A percentile compares a stretch with the other conserved stretches of the same genome.
These are phyloP conservation scores for Pleurotus citrinopileatus DNA, from an alignment of 768 basidiomycete species.

Conservation along the genomic window DNA sequence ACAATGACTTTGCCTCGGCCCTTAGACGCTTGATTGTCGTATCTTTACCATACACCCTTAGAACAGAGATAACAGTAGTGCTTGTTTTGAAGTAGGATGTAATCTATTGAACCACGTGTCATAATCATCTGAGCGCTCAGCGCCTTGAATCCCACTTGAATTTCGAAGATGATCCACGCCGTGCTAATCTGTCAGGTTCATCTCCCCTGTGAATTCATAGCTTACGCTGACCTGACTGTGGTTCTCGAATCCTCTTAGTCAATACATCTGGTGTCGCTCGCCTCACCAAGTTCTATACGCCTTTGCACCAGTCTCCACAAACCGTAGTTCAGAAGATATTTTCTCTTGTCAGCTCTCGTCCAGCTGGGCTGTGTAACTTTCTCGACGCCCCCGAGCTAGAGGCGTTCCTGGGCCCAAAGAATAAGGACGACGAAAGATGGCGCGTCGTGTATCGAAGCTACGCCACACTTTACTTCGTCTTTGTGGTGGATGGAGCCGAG, in stretches of 20 bases:
- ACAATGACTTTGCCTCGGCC: too few species aligned
- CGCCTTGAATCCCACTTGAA: neutral
- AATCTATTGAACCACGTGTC: neutral
- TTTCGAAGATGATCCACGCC: constrained; percentile 68
- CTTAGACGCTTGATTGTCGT: too few species aligned
- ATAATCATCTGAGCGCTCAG: constrained; percentile 6
- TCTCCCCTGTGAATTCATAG: constrained; percentile 16
- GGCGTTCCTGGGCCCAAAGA: constrained; percentile 59
- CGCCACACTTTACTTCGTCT: constrained; percentile 95
- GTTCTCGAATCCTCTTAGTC: constrained; percentile 43
- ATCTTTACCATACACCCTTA: too few species aligned
- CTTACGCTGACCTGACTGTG: constrained; percentile 15
- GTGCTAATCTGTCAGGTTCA: constrained; percentile 73
- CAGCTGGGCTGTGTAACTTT: constrained; percentile 89
- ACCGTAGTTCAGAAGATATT: constrained; percentile 86
- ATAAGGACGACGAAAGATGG: constrained; percentile 60
- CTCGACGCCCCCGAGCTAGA: constrained; percentile 90
- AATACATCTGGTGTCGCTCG: constrained; percentile 90
- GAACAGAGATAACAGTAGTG: too few species aligned
- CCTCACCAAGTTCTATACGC: constrained; percentile 87
- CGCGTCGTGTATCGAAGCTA: constrained; percentile 94
- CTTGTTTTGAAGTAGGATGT: neutral
- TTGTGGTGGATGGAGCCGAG: constrained; percentile 94
- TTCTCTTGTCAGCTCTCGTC: constrained; percentile 79
- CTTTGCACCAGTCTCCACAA: constrained; percentile 64